Percentiles rank a stretch among this genome's conserved stretches.
Evolutionary conservation across 306 rosid genomes (phyloP).

Genomic region (Begonia masoniana): DNA sequence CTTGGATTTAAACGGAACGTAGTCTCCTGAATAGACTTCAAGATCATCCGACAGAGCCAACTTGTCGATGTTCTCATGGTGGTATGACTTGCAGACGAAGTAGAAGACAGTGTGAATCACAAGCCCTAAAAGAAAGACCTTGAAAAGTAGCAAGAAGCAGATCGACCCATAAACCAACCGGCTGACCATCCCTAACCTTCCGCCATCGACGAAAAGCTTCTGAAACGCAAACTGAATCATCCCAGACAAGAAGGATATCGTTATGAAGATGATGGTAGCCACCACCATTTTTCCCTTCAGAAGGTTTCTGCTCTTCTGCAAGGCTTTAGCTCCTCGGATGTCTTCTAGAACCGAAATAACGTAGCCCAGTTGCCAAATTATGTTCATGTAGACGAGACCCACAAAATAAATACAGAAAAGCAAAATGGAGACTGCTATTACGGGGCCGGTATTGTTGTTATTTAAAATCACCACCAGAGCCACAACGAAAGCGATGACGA

Average conservation of each 20-base stretch:
- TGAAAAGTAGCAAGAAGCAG: conserved; percentile 4
- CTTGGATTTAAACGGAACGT: conserved; percentile 9
- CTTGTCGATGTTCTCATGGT: conserved; percentile 22
- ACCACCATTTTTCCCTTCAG: conserved; percentile 11
- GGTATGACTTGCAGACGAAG: conserved; percentile 20
- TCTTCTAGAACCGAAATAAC: conserved; percentile 19
- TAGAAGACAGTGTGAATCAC: conserved; percentile 13
- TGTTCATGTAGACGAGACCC: conserved; percentile 7
- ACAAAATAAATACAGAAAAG: background rate
- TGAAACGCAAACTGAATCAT: conserved; percentile 1
- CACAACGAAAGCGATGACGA: background rate
- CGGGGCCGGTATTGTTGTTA: too few species aligned
- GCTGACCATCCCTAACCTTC: background rate
- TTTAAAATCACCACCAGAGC: too few species aligned
- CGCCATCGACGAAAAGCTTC: conserved; percentile 4
- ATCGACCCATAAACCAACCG: conserved; percentile 5
- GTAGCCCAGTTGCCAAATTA: conserved; percentile 15
- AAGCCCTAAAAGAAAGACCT: conserved; percentile 14
- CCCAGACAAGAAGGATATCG: background rate
- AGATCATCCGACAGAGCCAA: conserved; percentile 12
- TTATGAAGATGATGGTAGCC: background rate
- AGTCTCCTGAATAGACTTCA: conserved; percentile 14
- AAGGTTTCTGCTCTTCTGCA: conserved; percentile 12
- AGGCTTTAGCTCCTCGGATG: conserved; percentile 10
- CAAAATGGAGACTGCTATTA: too few species aligned